Percentiles rank a stretch among this genome's conserved stretches.
Evolutionary conservation across 2,329 filamentous ascomycete species (phyloP).

Genomic region (Hymenoscyphus occultus): DNA sequence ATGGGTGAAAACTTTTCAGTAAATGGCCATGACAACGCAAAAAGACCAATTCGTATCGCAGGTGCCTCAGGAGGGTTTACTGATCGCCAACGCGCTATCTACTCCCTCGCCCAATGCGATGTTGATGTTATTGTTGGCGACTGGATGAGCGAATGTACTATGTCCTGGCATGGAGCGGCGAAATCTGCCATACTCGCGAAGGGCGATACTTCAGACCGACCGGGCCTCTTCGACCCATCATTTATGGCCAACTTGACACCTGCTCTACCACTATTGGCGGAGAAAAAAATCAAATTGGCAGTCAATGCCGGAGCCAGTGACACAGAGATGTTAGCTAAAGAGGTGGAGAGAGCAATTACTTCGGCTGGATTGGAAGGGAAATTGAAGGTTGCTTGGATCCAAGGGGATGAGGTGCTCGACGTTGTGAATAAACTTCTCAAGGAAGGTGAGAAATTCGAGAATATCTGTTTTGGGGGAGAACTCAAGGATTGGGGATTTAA

Average conservation of each 20-base stretch:
- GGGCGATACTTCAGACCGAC: slow-evolving; percentile 13
- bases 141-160: slow-evolving; percentile 42
- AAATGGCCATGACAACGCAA: slow-evolving; percentile 23
- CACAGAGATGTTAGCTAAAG: slow-evolving; percentile 43
- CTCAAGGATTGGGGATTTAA: slow-evolving; percentile 17
- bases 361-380: slow-evolving; percentile 17
- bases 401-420: slow-evolving; percentile 44
- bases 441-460: slow-evolving; percentile 19
- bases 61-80: slow-evolving; percentile 45
- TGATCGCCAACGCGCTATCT: slow-evolving; percentile 43
- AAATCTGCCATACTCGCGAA: slow-evolving; percentile 23
- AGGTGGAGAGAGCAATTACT: slow-evolving; percentile 10
- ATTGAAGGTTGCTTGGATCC: slow-evolving; percentile 45
- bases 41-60: slow-evolving; percentile 42
- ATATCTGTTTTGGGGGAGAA: slow-evolving; percentile 13
- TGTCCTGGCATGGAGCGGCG: slow-evolving; percentile 35
- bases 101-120: slow-evolving; percentile 39
- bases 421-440: slow-evolving; percentile 25
- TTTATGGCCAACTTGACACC: slow-evolving; percentile 24
- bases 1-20: slow-evolving; percentile 16
- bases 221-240: slow-evolving; percentile 4
- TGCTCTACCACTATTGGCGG: slow-evolving; percentile 43
- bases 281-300: slow-evolving; percentile 48
- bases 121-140: slow-evolving; percentile 50
- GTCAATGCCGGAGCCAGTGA: slow-evolving; percentile 53